phyloP scores from a whole-genome alignment of 1,284 basidiomycete genomes.

The Sporisorium iseilematis-ciliati region DNA sequence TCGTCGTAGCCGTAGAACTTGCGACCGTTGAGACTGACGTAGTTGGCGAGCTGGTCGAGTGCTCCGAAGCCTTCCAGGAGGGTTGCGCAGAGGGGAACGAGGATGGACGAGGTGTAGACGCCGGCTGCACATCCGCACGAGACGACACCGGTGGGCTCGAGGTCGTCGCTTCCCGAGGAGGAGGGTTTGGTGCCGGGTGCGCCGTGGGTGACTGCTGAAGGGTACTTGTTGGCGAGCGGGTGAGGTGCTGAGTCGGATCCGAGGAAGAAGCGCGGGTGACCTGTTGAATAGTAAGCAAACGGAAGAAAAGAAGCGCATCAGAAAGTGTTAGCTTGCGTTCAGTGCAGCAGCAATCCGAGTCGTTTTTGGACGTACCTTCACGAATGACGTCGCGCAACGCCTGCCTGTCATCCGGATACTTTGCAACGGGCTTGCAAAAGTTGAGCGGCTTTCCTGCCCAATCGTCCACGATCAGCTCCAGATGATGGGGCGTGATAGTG shows the following conservation, averaged over 20 bases:
- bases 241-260: slow-evolving; percentile 98
- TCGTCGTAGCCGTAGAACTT: slow-evolving; percentile 60
- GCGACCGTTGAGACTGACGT: slow-evolving; percentile 63
- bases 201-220: slow-evolving; percentile 66
- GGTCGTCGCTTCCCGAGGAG: slow-evolving; percentile 35
- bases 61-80: slow-evolving; percentile 68
- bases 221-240: slow-evolving; percentile 82
- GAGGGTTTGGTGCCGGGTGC: slow-evolving; percentile 42
- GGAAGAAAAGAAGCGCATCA: too few relatives aligned
- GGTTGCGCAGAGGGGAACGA: slow-evolving; percentile 67
- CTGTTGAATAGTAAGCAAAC: too few relatives aligned
- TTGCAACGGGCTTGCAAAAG: slow-evolving; percentile 98
- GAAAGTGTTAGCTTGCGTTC: too few relatives aligned
- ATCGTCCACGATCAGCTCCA: slow-evolving; percentile 93
- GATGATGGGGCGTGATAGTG: slow-evolving; percentile 97
- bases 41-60: slow-evolving; percentile 62
- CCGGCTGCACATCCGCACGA: slow-evolving; percentile 67
- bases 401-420: slow-evolving; percentile 89
- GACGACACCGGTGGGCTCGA: slow-evolving; percentile 48
- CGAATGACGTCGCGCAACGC: slow-evolving; percentile 85
- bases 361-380: slow-evolving; percentile 21
- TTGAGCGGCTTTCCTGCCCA: slow-evolving; percentile 97
- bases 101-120: slow-evolving; percentile 67
- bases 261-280: slow-evolving; percentile 95
- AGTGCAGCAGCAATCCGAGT: too few relatives aligned